Base-by-base conservation (phyloP, 257 asterid genomes). In the Nicotiana attenuata region DNA sequence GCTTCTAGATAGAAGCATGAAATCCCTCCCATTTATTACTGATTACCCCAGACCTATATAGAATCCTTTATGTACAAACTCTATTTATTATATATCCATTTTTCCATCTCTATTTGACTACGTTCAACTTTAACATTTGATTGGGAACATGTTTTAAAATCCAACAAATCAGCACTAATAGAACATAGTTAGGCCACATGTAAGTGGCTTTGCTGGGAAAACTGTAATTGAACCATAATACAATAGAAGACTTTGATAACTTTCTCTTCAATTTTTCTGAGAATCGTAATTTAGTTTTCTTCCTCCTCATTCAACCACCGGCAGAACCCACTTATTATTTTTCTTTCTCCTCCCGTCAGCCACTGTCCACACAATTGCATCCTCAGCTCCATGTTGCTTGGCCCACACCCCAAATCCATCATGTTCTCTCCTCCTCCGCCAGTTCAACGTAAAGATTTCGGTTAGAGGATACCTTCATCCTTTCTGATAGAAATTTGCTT, bases 261-360 rank as follows among this genome's bases (percentile, higher is more conserved):
- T 16, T 55, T 31, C 76, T 17, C 15, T 33, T 31, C 33, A 8
- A 31, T 31, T 65, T 8, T 66, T 41, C 35, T 47, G 52, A 33
- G 76, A 66, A 66, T 66, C 76, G 19, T 3, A 66, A 10, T 66
- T 33, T 66, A 38, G 3, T 31, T 65, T 66, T 31, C 52, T 66
- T 66, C 76, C 52, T 33, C 76, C 76, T 33, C 38, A 33, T 33
- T 26, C 76, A 66, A 66, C 26, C 76, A 66, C 76, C 76, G 35
- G 76, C 28, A 33, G 53, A 19, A 50, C 52, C 35, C 35, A 33
- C 53, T 67, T 33, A 67, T 67, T 67, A 33, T 33, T 66, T 67
- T 67, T 67, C 76, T 67, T 33, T 67, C 76, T 67, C 53, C 76
- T 67, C 52, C 9, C 17, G 53, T 67, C 47, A 67, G 76, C 76